Evolutionary conservation across 169 alveolate species (phyloP).

Genomic region (Plasmodium gaboni): DNA sequence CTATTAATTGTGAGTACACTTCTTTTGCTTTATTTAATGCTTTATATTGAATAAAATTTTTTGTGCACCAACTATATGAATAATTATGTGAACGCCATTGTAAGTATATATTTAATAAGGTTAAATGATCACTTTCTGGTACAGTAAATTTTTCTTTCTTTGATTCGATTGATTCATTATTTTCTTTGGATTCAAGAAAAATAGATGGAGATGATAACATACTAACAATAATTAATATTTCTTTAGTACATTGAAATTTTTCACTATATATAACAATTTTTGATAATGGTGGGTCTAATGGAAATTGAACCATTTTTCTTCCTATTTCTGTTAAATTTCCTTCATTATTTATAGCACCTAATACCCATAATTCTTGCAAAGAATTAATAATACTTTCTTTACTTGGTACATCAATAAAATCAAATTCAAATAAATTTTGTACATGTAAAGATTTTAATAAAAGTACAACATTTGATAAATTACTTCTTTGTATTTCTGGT

Average conservation of each 20-base stretch:
- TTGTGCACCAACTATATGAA: slow-evolving; percentile 80
- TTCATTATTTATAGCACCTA: slow-evolving; percentile 96
- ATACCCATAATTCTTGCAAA: slow-evolving; percentile 98
- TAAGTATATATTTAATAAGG: slow-evolving; percentile 97
- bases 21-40: slow-evolving; percentile 76
- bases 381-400: slow-evolving; percentile 97
- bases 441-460: slow-evolving; percentile 97
- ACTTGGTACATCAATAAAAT: slow-evolving; percentile 99
- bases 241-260: slow-evolving; percentile 92
- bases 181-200: slow-evolving; percentile 98
- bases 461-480: slow-evolving; percentile 98
- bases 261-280: slow-evolving; percentile 95
- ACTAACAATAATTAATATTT: slow-evolving; percentile 96
- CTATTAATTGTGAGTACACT: slow-evolving; percentile 93
- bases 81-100: slow-evolving; percentile 96
- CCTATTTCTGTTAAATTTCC: slow-evolving; percentile 89
- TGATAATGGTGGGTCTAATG: slow-evolving; percentile 99
- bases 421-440: slow-evolving; percentile 96
- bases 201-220: slow-evolving; percentile 98
- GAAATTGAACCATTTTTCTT: slow-evolving; percentile 97
- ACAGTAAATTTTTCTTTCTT: slow-evolving; percentile 98
- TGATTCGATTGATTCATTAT: slow-evolving; percentile 92
- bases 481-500: slow-evolving; percentile 99
- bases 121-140: slow-evolving; percentile 99
- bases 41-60: slow-evolving; percentile 80